Evolutionary conservation across 2,329 filamentous ascomycete genomes (phyloP).

Genomic region (Exophiala spinifera): DNA sequence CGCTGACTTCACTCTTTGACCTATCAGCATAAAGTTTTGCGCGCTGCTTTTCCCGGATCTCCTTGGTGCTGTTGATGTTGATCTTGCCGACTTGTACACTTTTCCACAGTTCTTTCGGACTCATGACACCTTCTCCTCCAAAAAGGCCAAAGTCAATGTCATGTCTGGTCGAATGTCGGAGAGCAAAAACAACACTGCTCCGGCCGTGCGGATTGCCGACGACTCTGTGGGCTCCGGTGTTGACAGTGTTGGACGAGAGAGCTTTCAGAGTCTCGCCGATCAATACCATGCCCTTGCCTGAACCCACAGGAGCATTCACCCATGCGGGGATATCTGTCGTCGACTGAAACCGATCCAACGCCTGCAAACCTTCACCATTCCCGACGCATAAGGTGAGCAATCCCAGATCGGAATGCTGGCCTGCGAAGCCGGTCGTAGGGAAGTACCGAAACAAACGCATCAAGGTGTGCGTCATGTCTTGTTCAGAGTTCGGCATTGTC

Average conservation of each 20-base stretch:
- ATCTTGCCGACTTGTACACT: conserved; percentile 26
- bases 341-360: conserved; percentile 20
- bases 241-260: conserved; percentile 23
- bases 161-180: conserved; percentile 28
- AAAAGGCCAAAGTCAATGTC: conserved; percentile 28
- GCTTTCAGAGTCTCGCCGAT: conserved; percentile 28
- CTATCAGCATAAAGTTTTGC: background rate
- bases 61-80: conserved; percentile 38
- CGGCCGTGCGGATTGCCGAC: conserved; percentile 28
- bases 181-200: conserved; percentile 30
- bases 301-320: conserved; percentile 20
- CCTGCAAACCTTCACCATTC: conserved; percentile 28
- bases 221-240: conserved; percentile 31
- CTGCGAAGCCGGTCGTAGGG: conserved; percentile 27
- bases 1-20: background rate
- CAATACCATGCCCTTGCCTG: conserved; percentile 21
- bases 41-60: conserved; percentile 40
- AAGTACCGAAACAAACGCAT: conserved; percentile 32
- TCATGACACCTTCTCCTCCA: conserved; percentile 26
- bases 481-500: conserved; percentile 16
- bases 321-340: conserved; percentile 10
- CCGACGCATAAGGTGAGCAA: conserved; percentile 33
- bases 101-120: conserved; percentile 25
- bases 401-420: conserved; percentile 31
- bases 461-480: conserved; percentile 24